phyloP scores from a whole-genome alignment of 371 early-diverging fungal genomes.

The Rhizopus microsporus region DNA sequence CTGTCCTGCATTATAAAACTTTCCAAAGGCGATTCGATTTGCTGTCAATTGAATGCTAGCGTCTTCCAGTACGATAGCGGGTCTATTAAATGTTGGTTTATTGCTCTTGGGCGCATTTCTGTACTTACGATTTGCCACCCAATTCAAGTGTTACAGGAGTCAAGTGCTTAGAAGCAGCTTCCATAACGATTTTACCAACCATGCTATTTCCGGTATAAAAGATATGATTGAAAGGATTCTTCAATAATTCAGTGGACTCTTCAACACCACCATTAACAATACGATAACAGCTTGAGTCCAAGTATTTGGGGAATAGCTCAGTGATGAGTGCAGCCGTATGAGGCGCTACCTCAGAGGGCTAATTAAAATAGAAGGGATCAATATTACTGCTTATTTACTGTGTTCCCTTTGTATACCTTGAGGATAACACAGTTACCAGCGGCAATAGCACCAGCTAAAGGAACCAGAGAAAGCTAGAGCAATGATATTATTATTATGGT shows the following conservation, averaged over 20 bases:
- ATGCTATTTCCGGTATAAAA: conserved; percentile 84
- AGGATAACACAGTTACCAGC: conserved; percentile 82
- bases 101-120: not conserved
- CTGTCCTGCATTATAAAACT: conserved; percentile 85
- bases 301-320: conserved; percentile 67
- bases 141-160: conserved; percentile 82
- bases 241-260: conserved; percentile 77
- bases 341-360: conserved; percentile 77
- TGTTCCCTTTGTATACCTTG: conserved; percentile 45
- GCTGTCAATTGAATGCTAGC: conserved; percentile 68
- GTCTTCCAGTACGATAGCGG: conserved; percentile 70
- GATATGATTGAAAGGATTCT: conserved; percentile 78
- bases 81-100: conserved; percentile 36
- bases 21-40: conserved; percentile 82
- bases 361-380: not conserved
- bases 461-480: conserved; percentile 15
- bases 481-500: not conserved
- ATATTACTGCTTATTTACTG: not conserved
- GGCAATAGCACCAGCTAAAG: conserved; percentile 79
- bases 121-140: conserved; percentile 77
- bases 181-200: conserved; percentile 81
- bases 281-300: conserved; percentile 68
- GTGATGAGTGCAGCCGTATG: conserved; percentile 70
- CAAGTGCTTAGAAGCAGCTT: conserved; percentile 74
- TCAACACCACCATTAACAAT: conserved; percentile 81